Conservation (phyloP, 176 grass and related monocot genomes). For the Stipa capillata region DNA sequence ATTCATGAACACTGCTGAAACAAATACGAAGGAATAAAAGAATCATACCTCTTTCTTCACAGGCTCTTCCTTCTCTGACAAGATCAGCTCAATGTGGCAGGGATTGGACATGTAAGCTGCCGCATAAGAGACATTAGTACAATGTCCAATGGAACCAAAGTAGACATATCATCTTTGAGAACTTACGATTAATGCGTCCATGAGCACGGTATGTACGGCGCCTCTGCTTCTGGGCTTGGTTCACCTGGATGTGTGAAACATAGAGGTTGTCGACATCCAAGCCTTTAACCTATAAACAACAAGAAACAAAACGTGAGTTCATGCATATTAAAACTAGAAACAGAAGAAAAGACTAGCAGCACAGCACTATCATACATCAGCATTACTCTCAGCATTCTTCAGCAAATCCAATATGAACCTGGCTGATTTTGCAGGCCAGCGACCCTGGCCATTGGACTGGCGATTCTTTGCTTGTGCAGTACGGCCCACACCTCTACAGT, state of each 20-base stretch:
- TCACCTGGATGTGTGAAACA: conserved; percentile 66
- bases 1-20: background rate
- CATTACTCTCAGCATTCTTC: conserved; percentile 85
- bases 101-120: conserved; percentile 84
- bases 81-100: conserved; percentile 72
- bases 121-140: background rate
- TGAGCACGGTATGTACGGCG: conserved; percentile 57
- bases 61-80: conserved; percentile 83
- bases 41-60: conserved; percentile 69
- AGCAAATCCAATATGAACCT: conserved; percentile 72
- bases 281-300: conserved; percentile 43
- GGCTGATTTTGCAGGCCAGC: conserved; percentile 78
- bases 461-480: conserved; percentile 72
- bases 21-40: background rate
- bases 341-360: background rate
- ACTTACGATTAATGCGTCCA: conserved; percentile 57
- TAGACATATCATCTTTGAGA: background rate
- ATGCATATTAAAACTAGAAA: background rate
- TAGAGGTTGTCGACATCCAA: conserved; percentile 58
- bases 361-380: conserved; percentile 29
- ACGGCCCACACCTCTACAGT: conserved; percentile 68
- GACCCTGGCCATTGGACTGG: conserved; percentile 77
- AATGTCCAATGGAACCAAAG: background rate
- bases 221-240: conserved; percentile 75
- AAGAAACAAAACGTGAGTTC: background rate